Evolutionary conservation across 768 basidiomycete species (phyloP), one percentile per base, ranked within the genome.

Genomic region (Steccherinum ochraceum): DNA sequence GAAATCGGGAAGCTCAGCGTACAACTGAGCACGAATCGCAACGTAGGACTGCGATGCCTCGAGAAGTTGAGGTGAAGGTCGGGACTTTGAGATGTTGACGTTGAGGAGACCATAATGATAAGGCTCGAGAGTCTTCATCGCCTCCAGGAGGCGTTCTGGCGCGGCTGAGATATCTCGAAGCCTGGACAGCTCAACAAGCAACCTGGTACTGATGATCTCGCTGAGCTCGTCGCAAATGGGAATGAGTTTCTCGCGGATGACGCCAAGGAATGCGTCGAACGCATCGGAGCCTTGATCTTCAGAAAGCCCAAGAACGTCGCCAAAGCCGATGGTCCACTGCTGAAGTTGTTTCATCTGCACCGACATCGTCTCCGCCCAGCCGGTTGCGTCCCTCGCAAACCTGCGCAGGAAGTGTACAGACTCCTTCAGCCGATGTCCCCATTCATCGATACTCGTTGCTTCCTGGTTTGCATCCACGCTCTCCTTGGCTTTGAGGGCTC

Each of bases 11-110:
- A 93, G 75, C 55, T 93, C 90, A 0, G 75, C 70, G 0, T 76
- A 76, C 4, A 93, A 74, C 55, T 90, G 85, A 0, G 77, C 84
- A 3, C 86, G 77, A 3, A 93, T 73, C 0, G 87, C 89, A 19
- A 89, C 72, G 63, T 90, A 93, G 45, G 85, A 83, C 40, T 80
- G 78, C 1, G 86, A 89, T 4, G 87, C 86, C 20, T 84, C 81
- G 19, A 88, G 71, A 11, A 92, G 77, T 3, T 81, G 65, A 0
- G 80, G 70, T 1, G 86, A 77, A 0, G 88, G 87, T 2, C 86
- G 76, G 43, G 82, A 81, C 60, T 86, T 83, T 1, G 73, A 56
- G 35, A 83, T 72, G 19, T 78, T 80, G 66, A 84, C 77, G 49
- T 83, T 83, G 47, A 89, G 72, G 3, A 90, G 75, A 50, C 80